Evolutionary conservation across 352 stramenopile species (phyloP).

Genomic region (Globisporangium cylindrosporum): DNA sequence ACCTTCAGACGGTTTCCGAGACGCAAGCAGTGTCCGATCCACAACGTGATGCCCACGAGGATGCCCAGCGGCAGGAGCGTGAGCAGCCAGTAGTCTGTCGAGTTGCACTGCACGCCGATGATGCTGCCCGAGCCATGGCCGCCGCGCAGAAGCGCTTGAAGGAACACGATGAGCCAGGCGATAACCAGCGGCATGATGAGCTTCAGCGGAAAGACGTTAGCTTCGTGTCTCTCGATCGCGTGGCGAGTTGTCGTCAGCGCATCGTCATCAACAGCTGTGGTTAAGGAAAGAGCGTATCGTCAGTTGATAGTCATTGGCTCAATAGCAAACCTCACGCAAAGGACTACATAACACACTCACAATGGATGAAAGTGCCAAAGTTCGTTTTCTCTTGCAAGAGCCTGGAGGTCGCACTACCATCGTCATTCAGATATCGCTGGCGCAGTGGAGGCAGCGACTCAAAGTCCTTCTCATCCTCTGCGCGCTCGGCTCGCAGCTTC

Average conservation of each 20-base stretch:
- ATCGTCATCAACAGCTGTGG: constrained; percentile 34
- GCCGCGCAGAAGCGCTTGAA: constrained; percentile 70
- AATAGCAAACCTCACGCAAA: background rate
- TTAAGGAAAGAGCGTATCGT: background rate
- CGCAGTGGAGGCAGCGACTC: constrained; percentile 44
- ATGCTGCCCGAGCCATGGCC: constrained; percentile 66
- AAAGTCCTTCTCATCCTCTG: constrained; percentile 68
- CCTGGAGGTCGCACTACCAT: background rate
- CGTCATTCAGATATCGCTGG: background rate
- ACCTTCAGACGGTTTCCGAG: constrained; percentile 75
- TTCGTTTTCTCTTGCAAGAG: constrained; percentile 21
- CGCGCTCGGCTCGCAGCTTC: constrained; percentile 34
- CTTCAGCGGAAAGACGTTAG: constrained; percentile 48
- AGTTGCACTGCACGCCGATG: constrained; percentile 94
- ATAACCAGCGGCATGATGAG: constrained; percentile 54
- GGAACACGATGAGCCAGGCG: constrained; percentile 70
- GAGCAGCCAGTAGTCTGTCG: constrained; percentile 89
- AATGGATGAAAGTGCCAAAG: constrained; percentile 43
- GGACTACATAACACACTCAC: background rate
- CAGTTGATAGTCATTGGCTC: background rate
- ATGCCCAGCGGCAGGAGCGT: constrained; percentile 83
- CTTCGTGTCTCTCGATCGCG: constrained; percentile 46
- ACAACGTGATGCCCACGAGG: constrained; percentile 59
- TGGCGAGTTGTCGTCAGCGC: constrained; percentile 32
- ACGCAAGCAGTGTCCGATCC: constrained; percentile 54